Percentiles rank a stretch among this genome's conserved stretches.
Evolutionary conservation across 805 yeast genomes (phyloP).

Genomic region (Suhomyces faveliae): DNA sequence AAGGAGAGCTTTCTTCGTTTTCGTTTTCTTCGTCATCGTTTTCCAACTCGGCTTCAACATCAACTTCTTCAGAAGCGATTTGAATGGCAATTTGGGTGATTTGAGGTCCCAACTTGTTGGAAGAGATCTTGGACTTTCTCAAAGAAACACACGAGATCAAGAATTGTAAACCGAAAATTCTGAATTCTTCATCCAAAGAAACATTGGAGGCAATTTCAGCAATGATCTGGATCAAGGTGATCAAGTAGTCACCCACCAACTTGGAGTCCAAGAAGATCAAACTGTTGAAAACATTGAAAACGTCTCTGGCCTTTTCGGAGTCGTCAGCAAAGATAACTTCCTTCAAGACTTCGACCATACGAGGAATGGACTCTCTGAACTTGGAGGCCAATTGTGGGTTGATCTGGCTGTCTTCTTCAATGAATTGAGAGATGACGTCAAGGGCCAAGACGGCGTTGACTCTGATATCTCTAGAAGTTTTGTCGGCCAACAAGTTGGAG

Average conservation of each 20-base stretch:
- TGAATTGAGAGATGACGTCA: conserved; percentile 63
- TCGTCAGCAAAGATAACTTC: conserved; percentile 72
- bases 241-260: conserved; percentile 72
- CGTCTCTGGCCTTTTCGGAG: conserved; percentile 63
- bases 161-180: conserved; percentile 82
- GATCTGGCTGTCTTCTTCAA: conserved; percentile 58
- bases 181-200: conserved; percentile 71
- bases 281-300: conserved; percentile 83
- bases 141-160: conserved; percentile 73
- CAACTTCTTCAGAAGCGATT: conserved; percentile 74
- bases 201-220: conserved; percentile 69
- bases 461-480: conserved; percentile 67
- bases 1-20: conserved; percentile 85
- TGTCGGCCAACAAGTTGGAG: conserved; percentile 60
- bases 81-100: conserved; percentile 71
- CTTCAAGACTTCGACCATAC: conserved; percentile 77
- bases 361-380: conserved; percentile 70
- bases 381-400: conserved; percentile 44
- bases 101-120: conserved; percentile 80
- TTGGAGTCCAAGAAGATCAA: conserved; percentile 73
- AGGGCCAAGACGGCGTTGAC: conserved; percentile 80
- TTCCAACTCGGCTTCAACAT: conserved; percentile 72
- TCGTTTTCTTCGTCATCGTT: conserved; percentile 88
- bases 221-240: conserved; percentile 68
- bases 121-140: conserved; percentile 76